Conservation (phyloP, 768 basidiomycete genomes). For the Pholiota microspora region DNA sequence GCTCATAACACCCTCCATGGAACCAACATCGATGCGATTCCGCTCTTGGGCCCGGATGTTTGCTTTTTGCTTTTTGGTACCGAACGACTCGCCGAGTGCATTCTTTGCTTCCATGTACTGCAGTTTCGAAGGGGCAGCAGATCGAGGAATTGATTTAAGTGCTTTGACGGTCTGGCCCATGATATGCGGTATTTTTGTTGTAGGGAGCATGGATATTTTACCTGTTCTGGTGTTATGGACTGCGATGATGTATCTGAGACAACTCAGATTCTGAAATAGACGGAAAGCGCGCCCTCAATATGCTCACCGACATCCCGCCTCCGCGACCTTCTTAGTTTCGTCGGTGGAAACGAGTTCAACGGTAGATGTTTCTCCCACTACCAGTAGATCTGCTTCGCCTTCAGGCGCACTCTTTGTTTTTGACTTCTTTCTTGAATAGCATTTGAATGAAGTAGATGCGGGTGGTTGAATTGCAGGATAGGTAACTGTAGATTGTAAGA, state of each 20-base stretch:
- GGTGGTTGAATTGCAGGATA: conserved; percentile 69
- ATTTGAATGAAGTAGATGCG: conserved; percentile 55
- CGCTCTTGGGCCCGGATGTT: conserved; percentile 84
- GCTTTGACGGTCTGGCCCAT: conserved; percentile 81
- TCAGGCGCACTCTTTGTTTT: conserved; percentile 31
- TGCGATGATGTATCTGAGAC: conserved; percentile 76
- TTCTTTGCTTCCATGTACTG: conserved; percentile 66
- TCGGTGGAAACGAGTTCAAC: conserved; percentile 79
- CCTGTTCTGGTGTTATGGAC: conserved; percentile 77
- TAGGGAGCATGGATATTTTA: conserved; percentile 65
- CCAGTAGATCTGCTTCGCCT: conserved; percentile 36
- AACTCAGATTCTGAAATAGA: conserved; percentile 4
- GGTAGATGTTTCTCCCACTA: conserved; percentile 81
- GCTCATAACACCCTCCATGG: conserved; percentile 81
- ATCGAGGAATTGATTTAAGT: conserved; percentile 61
- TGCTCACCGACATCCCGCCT: conserved; percentile 68
- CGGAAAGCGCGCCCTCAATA: too few relatives aligned
- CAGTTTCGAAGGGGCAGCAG: conserved; percentile 45
- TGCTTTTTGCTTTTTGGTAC: conserved; percentile 90
- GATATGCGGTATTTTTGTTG: conserved; percentile 63
- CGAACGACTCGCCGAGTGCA: conserved; percentile 89
- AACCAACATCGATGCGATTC: conserved; percentile 84
- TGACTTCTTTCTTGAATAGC: conserved; percentile 49
- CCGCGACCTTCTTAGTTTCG: conserved; percentile 43
- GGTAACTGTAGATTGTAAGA: conserved; percentile 21